Percentiles rank a stretch among this genome's conserved stretches.
phyloP scores from a whole-genome alignment of 352 stramenopile species.

The Paralagenidium karlingii region DNA sequence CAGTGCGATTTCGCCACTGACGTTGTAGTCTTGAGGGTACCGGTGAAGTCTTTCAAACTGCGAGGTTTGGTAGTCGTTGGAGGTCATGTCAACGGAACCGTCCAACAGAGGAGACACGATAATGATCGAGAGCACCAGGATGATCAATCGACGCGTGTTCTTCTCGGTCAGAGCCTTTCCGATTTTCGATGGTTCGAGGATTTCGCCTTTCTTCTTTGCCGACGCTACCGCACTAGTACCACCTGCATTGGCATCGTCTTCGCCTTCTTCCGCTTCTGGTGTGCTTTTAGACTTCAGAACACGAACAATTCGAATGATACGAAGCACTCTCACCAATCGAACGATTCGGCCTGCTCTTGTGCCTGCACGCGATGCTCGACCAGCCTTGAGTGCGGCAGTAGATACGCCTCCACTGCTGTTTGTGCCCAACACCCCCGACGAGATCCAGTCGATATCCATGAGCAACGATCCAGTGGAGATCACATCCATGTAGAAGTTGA shows the following conservation, averaged over 20 bases:
- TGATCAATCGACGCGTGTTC: slow-evolving; percentile 86
- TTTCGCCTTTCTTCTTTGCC: slow-evolving; percentile 38
- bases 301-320: slow-evolving; percentile 80
- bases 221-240: too few species aligned
- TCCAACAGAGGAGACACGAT: slow-evolving; percentile 78
- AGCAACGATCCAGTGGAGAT: slow-evolving; percentile 89
- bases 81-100: slow-evolving; percentile 43
- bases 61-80: slow-evolving; percentile 63
- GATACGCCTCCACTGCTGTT: slow-evolving; percentile 7
- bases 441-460: slow-evolving; percentile 84
- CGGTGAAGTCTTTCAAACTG: slow-evolving; percentile 73
- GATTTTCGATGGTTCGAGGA: slow-evolving; percentile 87
- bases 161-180: slow-evolving; percentile 92
- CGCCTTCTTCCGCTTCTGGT: too few species aligned
- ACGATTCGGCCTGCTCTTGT: slow-evolving; percentile 87
- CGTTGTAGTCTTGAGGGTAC: slow-evolving; percentile 75
- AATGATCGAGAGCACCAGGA: slow-evolving; percentile 83
- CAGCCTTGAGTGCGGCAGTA: slow-evolving; percentile 59
- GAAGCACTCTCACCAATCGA: slow-evolving; percentile 83
- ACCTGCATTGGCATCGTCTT: slow-evolving; percentile 23
- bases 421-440: slow-evolving; percentile 35
- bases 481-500: slow-evolving; percentile 90
- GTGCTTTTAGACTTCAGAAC: slow-evolving; percentile 67
- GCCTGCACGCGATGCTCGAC: slow-evolving; percentile 71
- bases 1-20: slow-evolving; percentile 30